Conservation (phyloP, 257 asterid species). For the Salvia splendens region DNA sequence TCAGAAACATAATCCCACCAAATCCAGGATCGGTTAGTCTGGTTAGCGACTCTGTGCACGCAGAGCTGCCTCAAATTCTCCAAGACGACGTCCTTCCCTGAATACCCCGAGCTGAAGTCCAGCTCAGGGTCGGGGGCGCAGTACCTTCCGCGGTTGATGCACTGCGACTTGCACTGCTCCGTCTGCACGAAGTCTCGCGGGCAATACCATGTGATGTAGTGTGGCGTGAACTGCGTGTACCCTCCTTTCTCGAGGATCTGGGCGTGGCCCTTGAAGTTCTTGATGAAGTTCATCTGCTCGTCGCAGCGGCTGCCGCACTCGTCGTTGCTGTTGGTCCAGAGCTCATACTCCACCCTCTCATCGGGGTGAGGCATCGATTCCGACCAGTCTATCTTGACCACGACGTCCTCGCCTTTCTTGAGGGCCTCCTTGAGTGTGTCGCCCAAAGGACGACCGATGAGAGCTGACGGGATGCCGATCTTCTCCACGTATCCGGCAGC, state of each 20-base stretch:
- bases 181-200: slow-evolving; percentile 65
- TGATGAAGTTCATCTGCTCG: slow-evolving; percentile 77
- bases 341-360: slow-evolving; percentile 74
- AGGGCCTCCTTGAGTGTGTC: slow-evolving; percentile 53
- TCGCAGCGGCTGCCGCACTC: slow-evolving; percentile 88
- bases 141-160: slow-evolving; percentile 85
- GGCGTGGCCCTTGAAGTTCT: slow-evolving; percentile 78
- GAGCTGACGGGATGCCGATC: slow-evolving; percentile 76
- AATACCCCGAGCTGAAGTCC: slow-evolving; percentile 71
- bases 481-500: slow-evolving; percentile 74
- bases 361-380: slow-evolving; percentile 94
- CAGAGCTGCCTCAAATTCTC: slow-evolving; percentile 89
- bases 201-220: slow-evolving; percentile 90
- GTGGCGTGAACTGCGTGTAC: slow-evolving; percentile 75
- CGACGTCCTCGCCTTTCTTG: slow-evolving; percentile 50
- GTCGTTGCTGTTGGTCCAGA: slow-evolving; percentile 91
- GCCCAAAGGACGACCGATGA: slow-evolving; percentile 63
- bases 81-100: slow-evolving; percentile 78
- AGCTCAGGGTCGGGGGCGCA: slow-evolving; percentile 92
- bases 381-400: slow-evolving; percentile 76
- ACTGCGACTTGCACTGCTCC: slow-evolving; percentile 80
- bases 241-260: slow-evolving; percentile 88
- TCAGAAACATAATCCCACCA: slow-evolving; percentile 97
- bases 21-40: slow-evolving; percentile 65
- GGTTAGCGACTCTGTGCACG: slow-evolving; percentile 76